These are phyloP conservation scores for Ensete ventricosum DNA, from an alignment of 176 grass and related monocot genomes.

Conservation along the genomic window DNA sequence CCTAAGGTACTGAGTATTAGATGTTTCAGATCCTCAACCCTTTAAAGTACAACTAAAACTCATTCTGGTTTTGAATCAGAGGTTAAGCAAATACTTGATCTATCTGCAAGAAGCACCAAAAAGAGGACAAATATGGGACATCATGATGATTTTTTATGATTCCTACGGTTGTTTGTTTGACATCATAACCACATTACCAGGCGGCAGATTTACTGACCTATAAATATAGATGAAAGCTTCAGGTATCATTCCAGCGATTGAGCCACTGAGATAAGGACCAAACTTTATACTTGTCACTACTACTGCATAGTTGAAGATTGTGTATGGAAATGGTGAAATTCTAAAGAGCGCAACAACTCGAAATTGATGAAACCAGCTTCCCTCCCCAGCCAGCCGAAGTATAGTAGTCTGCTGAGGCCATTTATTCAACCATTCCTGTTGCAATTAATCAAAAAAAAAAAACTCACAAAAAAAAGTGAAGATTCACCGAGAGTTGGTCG, in stretches of 20 bases:
- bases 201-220: conserved; percentile 34
- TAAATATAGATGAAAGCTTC: conserved; percentile 87
- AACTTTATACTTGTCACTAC: conserved; percentile 56
- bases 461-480: background rate
- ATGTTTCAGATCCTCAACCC: too few relatives aligned
- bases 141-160: too few relatives aligned
- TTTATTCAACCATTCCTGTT: conserved; percentile 72
- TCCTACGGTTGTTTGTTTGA: too few relatives aligned
- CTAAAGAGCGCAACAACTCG: conserved; percentile 50
- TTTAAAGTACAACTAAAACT: too few relatives aligned
- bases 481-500: background rate
- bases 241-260: conserved; percentile 80
- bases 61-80: too few relatives aligned
- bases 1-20: too few relatives aligned
- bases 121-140: too few relatives aligned
- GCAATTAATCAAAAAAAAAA: conserved; percentile 17
- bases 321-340: conserved; percentile 84
- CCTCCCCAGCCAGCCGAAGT: conserved; percentile 57
- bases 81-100: background rate
- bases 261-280: conserved; percentile 69
- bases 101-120: too few relatives aligned
- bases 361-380: conserved; percentile 80
- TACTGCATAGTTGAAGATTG: conserved; percentile 68
- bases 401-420: conserved; percentile 70
- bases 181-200: background rate